These are phyloP conservation scores for Corniculantispora saksenae DNA, from an alignment of 2,329 filamentous ascomycete species.

Conservation along the genomic window DNA sequence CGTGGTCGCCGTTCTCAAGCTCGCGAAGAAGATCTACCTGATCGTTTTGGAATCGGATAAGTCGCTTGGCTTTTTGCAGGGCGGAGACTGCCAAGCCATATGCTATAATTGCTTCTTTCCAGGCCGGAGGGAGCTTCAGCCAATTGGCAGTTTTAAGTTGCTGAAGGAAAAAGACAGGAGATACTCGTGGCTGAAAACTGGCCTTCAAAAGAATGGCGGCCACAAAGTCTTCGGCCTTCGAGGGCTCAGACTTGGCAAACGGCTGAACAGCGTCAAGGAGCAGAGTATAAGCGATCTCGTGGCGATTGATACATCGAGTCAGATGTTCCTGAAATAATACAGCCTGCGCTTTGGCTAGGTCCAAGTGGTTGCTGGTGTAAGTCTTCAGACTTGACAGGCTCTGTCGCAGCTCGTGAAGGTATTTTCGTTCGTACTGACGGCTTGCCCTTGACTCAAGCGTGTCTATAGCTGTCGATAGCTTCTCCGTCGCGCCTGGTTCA, in stretches of 20 bases:
- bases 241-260: background rate
- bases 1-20: background rate
- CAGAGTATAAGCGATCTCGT: background rate
- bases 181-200: background rate
- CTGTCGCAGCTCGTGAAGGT: background rate
- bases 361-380: background rate
- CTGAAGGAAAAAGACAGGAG: constrained; percentile 2
- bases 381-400: background rate
- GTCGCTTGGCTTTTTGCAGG: background rate
- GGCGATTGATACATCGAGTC: background rate
- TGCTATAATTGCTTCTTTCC: background rate
- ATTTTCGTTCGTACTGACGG: background rate
- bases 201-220: background rate
- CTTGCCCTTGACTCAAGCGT: background rate
- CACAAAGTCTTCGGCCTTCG: background rate
- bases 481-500: background rate
- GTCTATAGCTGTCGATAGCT: background rate
- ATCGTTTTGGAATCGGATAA: background rate
- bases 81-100: background rate
- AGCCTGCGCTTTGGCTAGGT: background rate
- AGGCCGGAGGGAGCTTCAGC: background rate
- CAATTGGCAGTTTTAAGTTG: background rate
- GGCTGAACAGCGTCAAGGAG: background rate
- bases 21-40: background rate
- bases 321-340: background rate